Evolutionary conservation across 2,329 filamentous ascomycete genomes (phyloP).

Genomic region (Periconia macrospinosa): DNA sequence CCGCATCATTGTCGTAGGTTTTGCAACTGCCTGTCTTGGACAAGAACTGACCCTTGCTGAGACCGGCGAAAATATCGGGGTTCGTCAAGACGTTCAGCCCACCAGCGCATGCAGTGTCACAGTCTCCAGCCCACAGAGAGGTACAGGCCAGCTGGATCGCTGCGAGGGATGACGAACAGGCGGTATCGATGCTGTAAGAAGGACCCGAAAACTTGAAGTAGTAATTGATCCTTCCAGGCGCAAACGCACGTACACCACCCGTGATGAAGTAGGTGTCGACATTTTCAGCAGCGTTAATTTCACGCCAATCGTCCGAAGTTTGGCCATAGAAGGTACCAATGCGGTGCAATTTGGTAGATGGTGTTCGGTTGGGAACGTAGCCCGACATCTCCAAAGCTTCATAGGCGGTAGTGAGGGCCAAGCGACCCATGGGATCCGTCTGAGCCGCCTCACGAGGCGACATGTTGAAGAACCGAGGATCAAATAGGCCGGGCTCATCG

Average conservation of each 20-base stretch:
- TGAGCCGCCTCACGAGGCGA: slow-evolving; percentile 78
- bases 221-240: slow-evolving; percentile 70
- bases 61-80: slow-evolving; percentile 75
- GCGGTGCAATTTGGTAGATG: slow-evolving; percentile 64
- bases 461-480: slow-evolving; percentile 87
- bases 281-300: slow-evolving; percentile 72
- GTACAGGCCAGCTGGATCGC: slow-evolving; percentile 74
- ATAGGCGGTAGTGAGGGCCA: slow-evolving; percentile 75
- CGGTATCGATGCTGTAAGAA: slow-evolving; percentile 74
- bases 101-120: slow-evolving; percentile 78
- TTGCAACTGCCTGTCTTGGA: slow-evolving; percentile 77
- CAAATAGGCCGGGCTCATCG: slow-evolving; percentile 75
- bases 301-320: slow-evolving; percentile 76
- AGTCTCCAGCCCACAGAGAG: slow-evolving; percentile 73
- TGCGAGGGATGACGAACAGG: slow-evolving; percentile 73
- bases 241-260: slow-evolving; percentile 63
- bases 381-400: slow-evolving; percentile 82
- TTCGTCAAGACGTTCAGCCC: slow-evolving; percentile 79
- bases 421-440: slow-evolving; percentile 78
- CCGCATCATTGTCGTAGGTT: slow-evolving; percentile 77
- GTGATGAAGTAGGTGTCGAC: slow-evolving; percentile 71
- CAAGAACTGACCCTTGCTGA: slow-evolving; percentile 76
- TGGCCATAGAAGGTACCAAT: slow-evolving; percentile 76
- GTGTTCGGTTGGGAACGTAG: slow-evolving; percentile 71
- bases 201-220: slow-evolving; percentile 77